Evolutionary conservation across 805 yeast genomes (phyloP), one percentile per base, ranked within the genome.

Genomic region (Starmerella gropengiesseri): DNA sequence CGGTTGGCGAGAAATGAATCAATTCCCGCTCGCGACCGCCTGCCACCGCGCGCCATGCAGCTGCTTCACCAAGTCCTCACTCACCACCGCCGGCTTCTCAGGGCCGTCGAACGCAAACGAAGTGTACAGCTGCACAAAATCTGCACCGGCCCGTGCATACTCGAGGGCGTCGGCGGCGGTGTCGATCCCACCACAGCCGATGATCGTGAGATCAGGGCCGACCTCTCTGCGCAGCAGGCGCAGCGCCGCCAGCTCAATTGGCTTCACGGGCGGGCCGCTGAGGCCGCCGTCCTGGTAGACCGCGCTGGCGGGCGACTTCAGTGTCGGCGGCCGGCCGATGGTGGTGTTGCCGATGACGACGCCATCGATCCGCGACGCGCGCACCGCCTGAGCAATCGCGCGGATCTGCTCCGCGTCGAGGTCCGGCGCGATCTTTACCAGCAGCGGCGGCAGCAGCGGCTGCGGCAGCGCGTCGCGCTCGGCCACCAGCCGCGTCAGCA

Each of bases 181-280:
- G n/a, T 80, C 68, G 52, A 89, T 85, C 51, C 97, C 97, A 44
- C 97, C 97, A 63, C 95, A 86, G 26, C 97, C 97, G 51, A 89
- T 73, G 32, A 89, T 69, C 2, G 86, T 81, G 50, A 86, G 61
- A 41, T 75, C 70, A 48, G 75, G 83, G 55, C 84, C 84, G 28
- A 94, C 74, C 57, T 81, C 71, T 53, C 81, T 78, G 44, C 91
- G 76, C 53, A 89, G 75, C 2, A 73, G 63, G 46, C 69, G 72
- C 52, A 89, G 68, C 0, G 94, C 91, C 48, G 74, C 65, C 45
- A 89, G 65, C 2, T 95, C 69, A 40, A 75, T 67, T 36, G 84
- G 87, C 61, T 87, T 89, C 43, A 89, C 68, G 14, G 97, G 97
- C 45, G 73, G 73, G n/a, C 97, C 97, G 0, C 94, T 82, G 30